Evolutionary conservation across 176 grass and related monocot genomes (phyloP), one percentile per base, ranked within the genome.

Genomic region (Oryza longistaminata): DNA sequence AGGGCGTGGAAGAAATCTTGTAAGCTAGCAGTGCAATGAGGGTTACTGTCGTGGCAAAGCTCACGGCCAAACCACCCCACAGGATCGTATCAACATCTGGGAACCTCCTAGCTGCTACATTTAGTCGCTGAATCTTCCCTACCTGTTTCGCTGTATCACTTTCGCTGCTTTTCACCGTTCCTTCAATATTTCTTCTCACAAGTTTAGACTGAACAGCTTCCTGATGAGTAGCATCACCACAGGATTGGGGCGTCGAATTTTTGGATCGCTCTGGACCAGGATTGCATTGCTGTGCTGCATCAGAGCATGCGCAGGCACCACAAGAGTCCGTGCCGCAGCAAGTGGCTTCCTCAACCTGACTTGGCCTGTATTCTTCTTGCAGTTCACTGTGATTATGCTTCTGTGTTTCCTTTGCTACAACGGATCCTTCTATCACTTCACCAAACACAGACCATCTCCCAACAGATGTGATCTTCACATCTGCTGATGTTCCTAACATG

Each of bases 391-490:
- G 43, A 3, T 71, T 68, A 68, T 65, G 49, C 49, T 70, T 46
- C 6, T 33, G 71, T 44, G 40, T 40, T 82, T 93, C 71, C 35
- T 87, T 83, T 17, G 81, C 82, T 39, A 24, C 15, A 69, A 73
- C 24, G 61, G 77, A 81, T 67, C 90, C 88, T 77, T 91, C 86
- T 46, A 91, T 74, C 65, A 92, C 39, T 86, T 95, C 91, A 29
- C 93, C 93, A 85, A 98, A 94, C 39, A 94, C 93, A 42, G 96
- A 95, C 96, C 96, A 96, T 73, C 96, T 92, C 74, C 91, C 91
- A 3, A 94, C 78, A 65, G 96, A 95, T 49, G 90, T 92, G 27
- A 99, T 94, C 83, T 94, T 96, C 26, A 81, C 93, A 82, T 96
- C 45, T 16, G 86, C 87, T 21, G 90, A 92, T 61, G 83, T 89